Percentiles rank a stretch among this genome's conserved stretches.
These are phyloP conservation scores for Diaporthe vexans DNA, from an alignment of 2,329 filamentous ascomycete genomes.

Conservation along the genomic window DNA sequence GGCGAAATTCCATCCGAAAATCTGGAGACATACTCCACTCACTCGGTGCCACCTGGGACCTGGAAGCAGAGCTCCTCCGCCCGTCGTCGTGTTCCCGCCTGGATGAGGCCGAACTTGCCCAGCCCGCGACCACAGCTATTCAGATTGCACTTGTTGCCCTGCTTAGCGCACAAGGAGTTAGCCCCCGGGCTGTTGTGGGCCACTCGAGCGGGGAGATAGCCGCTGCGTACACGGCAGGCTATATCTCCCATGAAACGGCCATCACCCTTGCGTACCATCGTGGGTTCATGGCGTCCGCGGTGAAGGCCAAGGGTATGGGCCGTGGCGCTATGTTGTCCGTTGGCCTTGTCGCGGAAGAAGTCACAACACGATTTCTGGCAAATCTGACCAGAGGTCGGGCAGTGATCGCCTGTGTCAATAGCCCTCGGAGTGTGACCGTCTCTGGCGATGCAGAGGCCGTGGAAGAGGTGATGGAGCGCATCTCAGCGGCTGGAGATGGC, in stretches of 20 bases:
- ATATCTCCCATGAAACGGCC: not conserved
- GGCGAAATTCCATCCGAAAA: not conserved
- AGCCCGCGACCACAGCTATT: conserved; percentile 62
- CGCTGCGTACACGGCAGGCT: conserved; percentile 54
- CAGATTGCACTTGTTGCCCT: conserved; percentile 60
- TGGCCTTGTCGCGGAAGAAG: conserved; percentile 24
- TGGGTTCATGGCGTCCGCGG: conserved; percentile 22
- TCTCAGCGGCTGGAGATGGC: conserved; percentile 26
- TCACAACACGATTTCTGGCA: conserved; percentile 22
- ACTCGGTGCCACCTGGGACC: conserved; percentile 15
- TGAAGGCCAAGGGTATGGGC: not conserved
- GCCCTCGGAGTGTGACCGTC: conserved; percentile 64
- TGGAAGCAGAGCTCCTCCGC: conserved; percentile 25
- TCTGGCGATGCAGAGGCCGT: conserved; percentile 56
- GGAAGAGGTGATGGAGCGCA: not conserved
- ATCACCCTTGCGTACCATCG: conserved; percentile 11
- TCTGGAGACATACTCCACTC: not conserved
- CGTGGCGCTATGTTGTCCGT: conserved; percentile 43
- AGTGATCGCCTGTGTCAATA: conserved; percentile 64
- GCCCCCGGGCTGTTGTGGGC: conserved; percentile 51
- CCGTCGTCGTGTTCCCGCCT: not conserved
- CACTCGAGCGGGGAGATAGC: conserved; percentile 59
- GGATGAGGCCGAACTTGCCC: conserved; percentile 48
- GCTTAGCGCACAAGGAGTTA: conserved; percentile 49
- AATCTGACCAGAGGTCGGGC: conserved; percentile 45